A percentile compares a stretch with the other conserved stretches of the same genome.
Evolutionary conservation across 2,329 filamentous ascomycete genomes (phyloP).

Genomic region (Cylindrodendrum hubeiense): DNA sequence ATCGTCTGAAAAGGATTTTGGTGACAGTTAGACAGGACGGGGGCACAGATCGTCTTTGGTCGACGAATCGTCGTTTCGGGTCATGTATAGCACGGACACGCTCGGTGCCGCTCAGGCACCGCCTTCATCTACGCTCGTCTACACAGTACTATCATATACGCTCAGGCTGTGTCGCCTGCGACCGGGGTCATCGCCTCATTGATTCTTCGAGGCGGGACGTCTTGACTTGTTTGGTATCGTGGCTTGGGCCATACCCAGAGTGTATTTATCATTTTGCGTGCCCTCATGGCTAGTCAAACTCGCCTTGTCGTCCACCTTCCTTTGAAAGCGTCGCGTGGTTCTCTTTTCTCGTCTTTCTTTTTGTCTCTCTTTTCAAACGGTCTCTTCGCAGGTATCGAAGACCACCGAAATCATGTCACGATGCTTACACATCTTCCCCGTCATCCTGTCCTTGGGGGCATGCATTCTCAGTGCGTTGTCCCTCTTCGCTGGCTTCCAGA

Average conservation of each 20-base stretch:
- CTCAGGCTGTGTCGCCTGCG: background rate
- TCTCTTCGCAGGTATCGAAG: conserved; percentile 11
- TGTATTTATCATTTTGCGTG: conserved; percentile 6
- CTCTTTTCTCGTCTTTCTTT: background rate
- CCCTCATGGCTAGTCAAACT: background rate
- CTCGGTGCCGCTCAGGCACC: conserved; percentile 10
- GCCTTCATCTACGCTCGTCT: conserved; percentile 4
- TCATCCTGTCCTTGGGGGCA: conserved; percentile 12
- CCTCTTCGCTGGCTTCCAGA: conserved; percentile 11
- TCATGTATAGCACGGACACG: background rate
- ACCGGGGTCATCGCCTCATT: background rate
- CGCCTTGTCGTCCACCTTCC: too few species aligned
- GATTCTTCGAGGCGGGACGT: background rate
- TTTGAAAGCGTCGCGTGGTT: background rate
- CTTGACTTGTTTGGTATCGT: background rate
- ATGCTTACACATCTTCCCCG: conserved; percentile 11
- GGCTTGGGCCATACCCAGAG: background rate
- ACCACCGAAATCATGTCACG: conserved; percentile 9
- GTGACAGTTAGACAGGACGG: background rate
- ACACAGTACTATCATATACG: background rate
- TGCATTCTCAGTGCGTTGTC: conserved; percentile 1
- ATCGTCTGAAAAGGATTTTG: too few species aligned
- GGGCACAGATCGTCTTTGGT: background rate
- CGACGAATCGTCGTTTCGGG: background rate
- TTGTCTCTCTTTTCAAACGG: background rate